phyloP scores from a whole-genome alignment of 805 yeast species.

The Suhomyces kilbournensis region DNA sequence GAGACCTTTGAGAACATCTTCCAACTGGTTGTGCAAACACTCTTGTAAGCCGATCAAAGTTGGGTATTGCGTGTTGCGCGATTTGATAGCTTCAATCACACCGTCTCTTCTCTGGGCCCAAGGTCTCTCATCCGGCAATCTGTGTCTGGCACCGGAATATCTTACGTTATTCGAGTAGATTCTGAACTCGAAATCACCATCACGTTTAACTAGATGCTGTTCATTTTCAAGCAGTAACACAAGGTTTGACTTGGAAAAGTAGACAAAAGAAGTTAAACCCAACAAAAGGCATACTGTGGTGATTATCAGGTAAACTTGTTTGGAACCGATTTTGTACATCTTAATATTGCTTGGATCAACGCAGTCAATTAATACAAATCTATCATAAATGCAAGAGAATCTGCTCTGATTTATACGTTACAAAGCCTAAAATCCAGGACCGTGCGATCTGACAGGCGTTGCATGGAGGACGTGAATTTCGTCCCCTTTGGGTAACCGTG shows the following conservation, averaged over 20 bases:
- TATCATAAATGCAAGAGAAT: neutral
- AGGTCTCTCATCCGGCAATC: constrained; percentile 8
- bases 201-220: neutral
- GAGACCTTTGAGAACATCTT: constrained; percentile 34
- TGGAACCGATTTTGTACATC: neutral
- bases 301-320: neutral
- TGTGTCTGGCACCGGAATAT: constrained; percentile 5
- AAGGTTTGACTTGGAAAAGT: neutral
- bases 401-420: neutral
- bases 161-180: constrained; percentile 12
- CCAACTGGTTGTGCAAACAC: constrained; percentile 44
- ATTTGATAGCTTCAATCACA: constrained; percentile 11
- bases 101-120: constrained; percentile 14
- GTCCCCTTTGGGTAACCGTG: neutral
- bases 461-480: neutral
- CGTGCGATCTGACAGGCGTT: neutral
- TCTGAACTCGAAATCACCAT: constrained; percentile 9
- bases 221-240: neutral
- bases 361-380: neutral
- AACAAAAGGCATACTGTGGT: neutral
- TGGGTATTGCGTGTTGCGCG: constrained; percentile 7
- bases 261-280: neutral
- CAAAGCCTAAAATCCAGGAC: neutral
- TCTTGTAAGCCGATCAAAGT: constrained; percentile 40
- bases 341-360: neutral